Base-by-base conservation (phyloP, 2,329 filamentous ascomycete genomes). In the Aspergillus fumigatiaffinis region DNA sequence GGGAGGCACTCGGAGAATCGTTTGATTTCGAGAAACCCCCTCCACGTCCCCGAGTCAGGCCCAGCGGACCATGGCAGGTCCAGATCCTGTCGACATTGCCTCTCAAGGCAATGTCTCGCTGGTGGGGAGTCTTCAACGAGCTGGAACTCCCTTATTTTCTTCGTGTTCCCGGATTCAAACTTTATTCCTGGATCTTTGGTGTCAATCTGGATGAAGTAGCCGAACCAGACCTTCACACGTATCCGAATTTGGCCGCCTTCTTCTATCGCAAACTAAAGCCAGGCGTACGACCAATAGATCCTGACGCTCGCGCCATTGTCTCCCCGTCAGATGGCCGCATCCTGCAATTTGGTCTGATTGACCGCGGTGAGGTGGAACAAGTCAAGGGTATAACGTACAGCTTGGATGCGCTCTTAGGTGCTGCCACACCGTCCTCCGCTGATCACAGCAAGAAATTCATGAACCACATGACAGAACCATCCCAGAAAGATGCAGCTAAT, bases 361-460 rank as follows among this genome's bases (percentile, higher is more conserved):
- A 95, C 68, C 87, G 92, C 67, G 92, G 93, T 50, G 91, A 97
- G 69, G 95, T 99, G 47, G 94, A 99, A 74, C 94, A 99, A 77
- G 93, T 99, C 62, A 99, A 99, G 77, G 94, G 94, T 59, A 94
- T 99, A 82, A 99, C 94, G 0, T 99, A 99, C 76, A 96, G 88
- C 64, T 84, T 99, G 54, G 94, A 99, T 71, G 92, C 94, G 7
- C 83, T 99, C 1, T 83, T 99, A 1, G 94, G 94, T 63, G 74
- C 72, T 63, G 84, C 75, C 74, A 87, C 66, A 71, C 82, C 56
- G 56, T 68, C 70, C 9, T 67, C 75, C 28, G 69, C 74, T 12
- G 73, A 76, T 63, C 76, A 68, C 63, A 74, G 67, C 28, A 70
- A 69, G 64, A 72, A 62, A 60, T 67, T 74, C 50, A 59, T 46